phyloP scores from a whole-genome alignment of 2,329 filamentous ascomycete species.

The Fonsecaea pedrosoi region DNA sequence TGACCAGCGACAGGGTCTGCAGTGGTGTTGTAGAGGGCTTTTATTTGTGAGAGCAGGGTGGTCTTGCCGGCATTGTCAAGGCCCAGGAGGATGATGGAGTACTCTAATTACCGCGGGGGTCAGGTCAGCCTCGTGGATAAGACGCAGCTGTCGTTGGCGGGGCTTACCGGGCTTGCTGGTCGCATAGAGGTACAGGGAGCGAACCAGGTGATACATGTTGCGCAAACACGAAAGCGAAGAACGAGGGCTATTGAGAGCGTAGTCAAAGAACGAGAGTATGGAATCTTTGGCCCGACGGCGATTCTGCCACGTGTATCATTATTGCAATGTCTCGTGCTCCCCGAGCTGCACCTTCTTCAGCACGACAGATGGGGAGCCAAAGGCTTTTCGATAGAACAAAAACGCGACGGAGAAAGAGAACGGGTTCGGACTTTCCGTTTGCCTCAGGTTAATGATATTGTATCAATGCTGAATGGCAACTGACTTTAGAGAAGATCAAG shows the following conservation, averaged over 20 bases:
- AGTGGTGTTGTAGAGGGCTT: constrained; percentile 75
- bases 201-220: constrained; percentile 91
- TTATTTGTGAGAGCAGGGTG: constrained; percentile 95
- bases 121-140: constrained; percentile 1
- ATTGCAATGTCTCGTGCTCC: constrained; percentile 10
- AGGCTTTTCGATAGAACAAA: background rate
- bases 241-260: background rate
- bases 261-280: constrained; percentile 16
- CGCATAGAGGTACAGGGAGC: constrained; percentile 91
- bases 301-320: constrained; percentile 35
- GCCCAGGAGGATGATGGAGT: constrained; percentile 94
- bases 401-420: background rate
- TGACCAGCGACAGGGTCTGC: constrained; percentile 45
- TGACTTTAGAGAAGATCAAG: background rate
- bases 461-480: background rate
- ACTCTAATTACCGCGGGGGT: constrained; percentile 67
- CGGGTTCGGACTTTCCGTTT: background rate
- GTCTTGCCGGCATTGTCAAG: constrained; percentile 99
- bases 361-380: background rate
- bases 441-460: background rate
- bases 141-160: background rate
- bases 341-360: background rate
- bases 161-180: constrained; percentile 90
- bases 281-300: constrained; percentile 12
- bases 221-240: background rate